Percentiles rank a stretch among this genome's conserved stretches.
These are phyloP conservation scores for Scheffersomyces lignosus DNA, from an alignment of 805 yeast genomes.

Conservation along the genomic window DNA sequence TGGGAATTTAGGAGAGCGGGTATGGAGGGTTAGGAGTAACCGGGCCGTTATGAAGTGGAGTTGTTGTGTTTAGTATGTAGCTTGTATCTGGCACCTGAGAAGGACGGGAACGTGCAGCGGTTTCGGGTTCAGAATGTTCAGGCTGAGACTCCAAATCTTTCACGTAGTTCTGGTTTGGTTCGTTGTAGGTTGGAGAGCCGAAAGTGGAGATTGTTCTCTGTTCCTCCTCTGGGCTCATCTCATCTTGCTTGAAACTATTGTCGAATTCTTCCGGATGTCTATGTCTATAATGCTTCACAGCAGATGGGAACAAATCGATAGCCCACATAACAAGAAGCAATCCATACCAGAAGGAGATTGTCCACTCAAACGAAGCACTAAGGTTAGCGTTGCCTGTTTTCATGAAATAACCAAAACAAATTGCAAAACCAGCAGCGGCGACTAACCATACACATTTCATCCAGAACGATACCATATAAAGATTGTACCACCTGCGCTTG, in stretches of 20 bases:
- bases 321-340: slow-evolving; percentile 60
- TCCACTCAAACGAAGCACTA: slow-evolving; percentile 81
- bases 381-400: slow-evolving; percentile 37
- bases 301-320: slow-evolving; percentile 69
- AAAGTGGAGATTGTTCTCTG: slow-evolving; percentile 15
- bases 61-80: too few species aligned
- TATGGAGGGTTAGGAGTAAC: too few species aligned
- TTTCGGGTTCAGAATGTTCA: too few species aligned
- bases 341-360: slow-evolving; percentile 83
- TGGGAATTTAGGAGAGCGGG: too few species aligned
- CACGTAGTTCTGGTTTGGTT: too few species aligned
- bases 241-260: slow-evolving; percentile 1
- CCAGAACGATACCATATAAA: slow-evolving; percentile 48
- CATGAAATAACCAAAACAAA: slow-evolving; percentile 57
- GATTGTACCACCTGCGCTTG: slow-evolving; percentile 33
- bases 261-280: slow-evolving; percentile 29
- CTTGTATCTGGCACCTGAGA: too few species aligned
- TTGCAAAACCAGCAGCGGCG: slow-evolving; percentile 65
- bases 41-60: too few species aligned
- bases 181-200: slow-evolving; percentile 17
- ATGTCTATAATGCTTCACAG: slow-evolving; percentile 32
- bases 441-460: slow-evolving; percentile 66
- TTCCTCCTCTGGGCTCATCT: slow-evolving; percentile 10
- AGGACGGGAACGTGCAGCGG: too few species aligned
- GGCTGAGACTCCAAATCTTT: too few species aligned